Conservation (phyloP, 768 basidiomycete genomes). For the Coprinopsis marcescibilis region DNA sequence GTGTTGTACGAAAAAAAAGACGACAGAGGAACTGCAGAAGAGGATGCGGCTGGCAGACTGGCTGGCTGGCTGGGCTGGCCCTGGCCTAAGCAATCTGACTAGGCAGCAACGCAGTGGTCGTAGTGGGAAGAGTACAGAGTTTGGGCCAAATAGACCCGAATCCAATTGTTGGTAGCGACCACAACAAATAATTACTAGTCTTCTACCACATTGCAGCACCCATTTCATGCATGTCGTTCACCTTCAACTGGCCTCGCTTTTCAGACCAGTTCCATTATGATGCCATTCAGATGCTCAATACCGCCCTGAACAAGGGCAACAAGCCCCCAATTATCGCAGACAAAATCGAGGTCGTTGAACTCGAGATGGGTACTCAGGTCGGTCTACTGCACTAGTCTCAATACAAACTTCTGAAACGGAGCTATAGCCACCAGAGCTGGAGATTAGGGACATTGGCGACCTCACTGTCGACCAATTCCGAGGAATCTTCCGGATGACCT, state of each 20-base stretch:
- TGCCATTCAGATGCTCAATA: conserved; percentile 95
- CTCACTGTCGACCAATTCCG: conserved; percentile 93
- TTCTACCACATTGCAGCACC: conserved; percentile 7
- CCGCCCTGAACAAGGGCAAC: conserved; percentile 94
- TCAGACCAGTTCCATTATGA: conserved; percentile 95
- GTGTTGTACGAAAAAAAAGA: no score
- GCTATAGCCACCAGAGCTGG: conserved; percentile 86
- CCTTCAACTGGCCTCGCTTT: conserved; percentile 96
- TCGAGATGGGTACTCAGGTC: conserved; percentile 99
- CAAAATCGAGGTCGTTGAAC: conserved; percentile 93
- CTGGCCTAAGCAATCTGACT: neutral
- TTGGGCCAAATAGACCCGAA: no score
- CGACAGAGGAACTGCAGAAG: no score
- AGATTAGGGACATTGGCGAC: conserved; percentile 97
- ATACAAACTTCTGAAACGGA: conserved; percentile 5
- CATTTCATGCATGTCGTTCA: conserved; percentile 64
- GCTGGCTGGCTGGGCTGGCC: neutral
- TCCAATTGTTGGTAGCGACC: no score
- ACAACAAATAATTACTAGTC: no score
- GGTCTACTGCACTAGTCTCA: conserved; percentile 1
- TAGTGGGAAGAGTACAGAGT: no score
- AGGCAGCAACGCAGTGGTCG: no score
- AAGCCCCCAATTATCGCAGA: conserved; percentile 98
- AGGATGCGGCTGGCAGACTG: conserved; percentile 4
- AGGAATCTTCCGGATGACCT: conserved; percentile 93